Evolutionary conservation across 2,329 filamentous ascomycete genomes (phyloP), one percentile per base, ranked within the genome.

Genomic region (Teratosphaeria epicoccoides): DNA sequence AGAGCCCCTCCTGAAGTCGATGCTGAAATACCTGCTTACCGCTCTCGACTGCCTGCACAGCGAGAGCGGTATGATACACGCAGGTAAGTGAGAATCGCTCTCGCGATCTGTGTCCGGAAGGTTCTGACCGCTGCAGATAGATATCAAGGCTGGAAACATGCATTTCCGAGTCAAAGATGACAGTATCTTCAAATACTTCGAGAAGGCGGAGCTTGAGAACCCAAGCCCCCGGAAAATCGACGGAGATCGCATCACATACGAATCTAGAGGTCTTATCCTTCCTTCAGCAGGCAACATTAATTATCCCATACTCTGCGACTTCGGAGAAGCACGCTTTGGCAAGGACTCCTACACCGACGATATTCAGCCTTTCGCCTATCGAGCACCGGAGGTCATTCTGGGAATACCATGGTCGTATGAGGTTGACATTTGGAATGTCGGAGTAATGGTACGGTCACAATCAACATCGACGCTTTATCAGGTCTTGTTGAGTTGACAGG

Each of bases 41-140:
- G 60, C 55, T 6, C 23, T 50, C 23, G 24, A 45, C 17, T 40
- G 33, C 33, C 17, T 54, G 10, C 53, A 64, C n/a, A 12, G 46
- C 9, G 55, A 65, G 40, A 50, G 51, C 14, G 49, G 55, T 24
- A 37, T 64, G 10, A 55, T 62, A 7, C 62, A 65, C 47, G 59
- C 58, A 20, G 62, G 58, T 61, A 53, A 17, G 51, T 25, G 25
- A 29, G 12, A n/a, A 24, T 20, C 24, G 40, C 10, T 25, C 43
- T 12, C 17, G 5, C 40, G 26, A 24, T 25, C 17, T 23, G 24
- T 23, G 33, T 37, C 33, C 17, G 14, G 24, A 24, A 49, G n/a
- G 22, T 24, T n/a, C 14, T n/a, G 12, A 14, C 7, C 24, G 23
- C 24, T 45, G 48, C 17, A 23, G 26, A 29, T 28, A 50, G 49